Base-by-base conservation (phyloP, 306 rosid genomes). In the Medicago lupulina region DNA sequence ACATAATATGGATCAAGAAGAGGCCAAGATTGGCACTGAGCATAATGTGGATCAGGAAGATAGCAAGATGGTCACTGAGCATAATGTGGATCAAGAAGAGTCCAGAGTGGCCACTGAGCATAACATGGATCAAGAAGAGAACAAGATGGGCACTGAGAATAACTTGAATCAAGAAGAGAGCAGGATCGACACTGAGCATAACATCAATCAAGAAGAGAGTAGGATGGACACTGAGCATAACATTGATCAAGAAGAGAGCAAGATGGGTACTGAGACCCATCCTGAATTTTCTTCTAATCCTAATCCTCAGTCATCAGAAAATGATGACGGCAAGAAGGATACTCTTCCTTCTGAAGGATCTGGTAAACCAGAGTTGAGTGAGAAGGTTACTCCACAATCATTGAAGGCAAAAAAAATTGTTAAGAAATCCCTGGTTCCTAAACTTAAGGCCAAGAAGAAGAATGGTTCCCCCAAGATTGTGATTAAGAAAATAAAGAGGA, bases 401-500 rank as follows among this genome's bases (percentile, higher is more conserved):
- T 55, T 93, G 80, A 91, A 87, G 85, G 90, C 88, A 16, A 91
- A 84, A 67, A 87, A 81, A 76, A 77, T 86, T 10, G 44, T 59
- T 47, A 93, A 89, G 86, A 91, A 86, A 75, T 70, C 91, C 67
- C 64, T 36, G 9, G 71, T 60, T 70, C 63, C 77, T 34, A 82
- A 83, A 46, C 61, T 68, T 6, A 86, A 81, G 74, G 47, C 73
- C 51, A 77, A 16, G 18, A 79, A 71, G 40, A 78, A 53, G 60
- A 65, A 70, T 54, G 71, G 61, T 74, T 51, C 62, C 79, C 76
- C 63, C 6, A 76, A 53, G 82, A 78, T 36, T 77, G 75, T 15
- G 61, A 79, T 44, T 65, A 76, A 19, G 70, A 75, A 69, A 61
- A 77, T 68, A 81, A 74, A 46, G 74, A 53, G 79, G 82, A 83